Evolutionary conservation across 768 basidiomycete genomes (phyloP).

Genomic region (Termitomyces eurrhizus): DNA sequence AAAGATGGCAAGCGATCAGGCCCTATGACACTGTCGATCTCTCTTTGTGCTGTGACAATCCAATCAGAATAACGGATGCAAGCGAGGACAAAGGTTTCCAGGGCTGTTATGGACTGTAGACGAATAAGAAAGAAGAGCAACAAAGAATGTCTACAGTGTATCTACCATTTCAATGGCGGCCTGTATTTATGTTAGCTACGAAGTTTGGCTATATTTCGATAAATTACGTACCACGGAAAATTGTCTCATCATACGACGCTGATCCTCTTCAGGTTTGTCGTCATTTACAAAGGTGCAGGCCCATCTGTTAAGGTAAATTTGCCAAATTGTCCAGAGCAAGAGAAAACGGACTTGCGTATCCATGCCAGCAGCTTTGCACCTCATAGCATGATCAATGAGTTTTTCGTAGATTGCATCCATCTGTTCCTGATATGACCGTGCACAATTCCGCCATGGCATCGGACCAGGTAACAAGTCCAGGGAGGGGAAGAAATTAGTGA

Average conservation of each 20-base stretch:
- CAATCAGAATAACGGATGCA: slow-evolving; percentile 1
- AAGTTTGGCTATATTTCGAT: neutral
- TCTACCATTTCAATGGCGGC: neutral
- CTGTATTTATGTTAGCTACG: neutral
- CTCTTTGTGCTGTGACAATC: neutral
- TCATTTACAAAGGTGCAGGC: neutral
- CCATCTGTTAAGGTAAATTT: neutral
- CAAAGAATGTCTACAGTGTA: neutral
- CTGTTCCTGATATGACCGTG: neutral
- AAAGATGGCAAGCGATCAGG: neutral
- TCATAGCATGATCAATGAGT: neutral
- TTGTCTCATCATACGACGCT: neutral
- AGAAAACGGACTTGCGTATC: neutral
- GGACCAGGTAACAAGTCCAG: neutral
- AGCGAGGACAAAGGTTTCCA: neutral
- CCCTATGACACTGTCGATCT: neutral
- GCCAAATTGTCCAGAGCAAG: no score
- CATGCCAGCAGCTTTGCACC: neutral
- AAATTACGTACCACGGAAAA: neutral
- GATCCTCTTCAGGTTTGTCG: neutral
- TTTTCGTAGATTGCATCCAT: neutral
- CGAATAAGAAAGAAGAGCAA: neutral
- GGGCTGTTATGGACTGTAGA: neutral
- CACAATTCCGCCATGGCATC: slow-evolving; percentile 1
- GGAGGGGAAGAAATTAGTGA: neutral